Evolutionary conservation across 1,284 basidiomycete species (phyloP).

Genomic region (Apiotrichum montevideense): DNA sequence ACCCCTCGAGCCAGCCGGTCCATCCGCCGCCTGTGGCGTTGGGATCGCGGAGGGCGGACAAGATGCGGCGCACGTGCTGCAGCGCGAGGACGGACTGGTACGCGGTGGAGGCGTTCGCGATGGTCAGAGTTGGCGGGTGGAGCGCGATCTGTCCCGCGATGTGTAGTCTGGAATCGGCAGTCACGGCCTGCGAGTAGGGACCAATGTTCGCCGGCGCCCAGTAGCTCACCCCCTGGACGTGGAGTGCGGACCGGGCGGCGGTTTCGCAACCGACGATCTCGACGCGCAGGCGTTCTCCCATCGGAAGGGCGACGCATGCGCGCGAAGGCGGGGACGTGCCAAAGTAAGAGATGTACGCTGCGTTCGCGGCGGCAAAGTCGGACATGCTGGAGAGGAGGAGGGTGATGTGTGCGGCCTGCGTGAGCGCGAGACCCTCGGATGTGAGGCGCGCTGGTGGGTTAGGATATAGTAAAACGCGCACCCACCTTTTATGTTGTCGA

Average conservation of each 20-base stretch:
- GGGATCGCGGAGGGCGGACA: conserved; percentile 53
- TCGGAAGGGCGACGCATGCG: conserved; percentile 77
- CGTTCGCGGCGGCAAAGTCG: conserved; percentile 67
- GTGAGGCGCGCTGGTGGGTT: conserved; percentile 52
- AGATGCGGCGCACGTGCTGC: conserved; percentile 73
- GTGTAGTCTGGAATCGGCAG: conserved; percentile 65
- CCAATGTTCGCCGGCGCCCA: conserved; percentile 99
- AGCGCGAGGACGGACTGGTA: conserved; percentile 59
- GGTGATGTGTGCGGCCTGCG: conserved; percentile 70
- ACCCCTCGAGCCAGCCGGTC: conserved; percentile 57
- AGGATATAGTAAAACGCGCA: neutral
- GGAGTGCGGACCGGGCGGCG: conserved; percentile 60
- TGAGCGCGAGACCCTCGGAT: conserved; percentile 52
- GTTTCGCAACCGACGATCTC: conserved; percentile 65
- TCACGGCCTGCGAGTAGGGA: conserved; percentile 90
- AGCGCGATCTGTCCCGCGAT: conserved; percentile 95
- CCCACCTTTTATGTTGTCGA: conserved; percentile 51
- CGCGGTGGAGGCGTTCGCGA: conserved; percentile 55
- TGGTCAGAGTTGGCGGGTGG: conserved; percentile 62
- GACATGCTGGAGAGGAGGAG: conserved; percentile 78
- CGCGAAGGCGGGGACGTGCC: conserved; percentile 86
- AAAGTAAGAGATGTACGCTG: conserved; percentile 72
- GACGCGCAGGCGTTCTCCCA: conserved; percentile 59
- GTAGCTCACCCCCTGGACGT: conserved; percentile 92
- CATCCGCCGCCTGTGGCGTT: conserved; percentile 57